phyloP scores from a whole-genome alignment of 2,329 filamentous ascomycete genomes.

The Chaetomiaceae sp. region DNA sequence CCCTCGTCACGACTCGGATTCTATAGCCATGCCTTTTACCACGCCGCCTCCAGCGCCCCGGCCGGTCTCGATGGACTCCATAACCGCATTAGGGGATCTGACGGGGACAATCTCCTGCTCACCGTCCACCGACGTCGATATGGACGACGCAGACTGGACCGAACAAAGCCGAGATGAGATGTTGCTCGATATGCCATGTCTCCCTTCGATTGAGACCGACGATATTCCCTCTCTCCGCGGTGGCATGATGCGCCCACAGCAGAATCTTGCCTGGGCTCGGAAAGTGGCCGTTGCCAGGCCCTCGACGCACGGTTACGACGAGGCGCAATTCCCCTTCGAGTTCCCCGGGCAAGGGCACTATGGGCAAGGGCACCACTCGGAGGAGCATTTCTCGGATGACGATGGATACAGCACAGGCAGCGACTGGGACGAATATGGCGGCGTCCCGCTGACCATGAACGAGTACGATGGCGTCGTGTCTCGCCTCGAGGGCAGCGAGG shows the following conservation, averaged over 20 bases:
- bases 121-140: background rate
- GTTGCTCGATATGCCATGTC: background rate
- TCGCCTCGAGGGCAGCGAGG: constrained; percentile 19
- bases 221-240: background rate
- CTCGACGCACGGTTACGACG: background rate
- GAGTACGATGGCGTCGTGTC: constrained; percentile 18
- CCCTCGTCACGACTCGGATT: background rate
- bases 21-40: background rate
- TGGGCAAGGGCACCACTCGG: no score
- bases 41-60: background rate
- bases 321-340: background rate
- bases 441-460: constrained; percentile 11
- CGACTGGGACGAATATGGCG: constrained; percentile 25
- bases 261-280: background rate
- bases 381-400: constrained; percentile 10
- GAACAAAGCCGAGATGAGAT: background rate
- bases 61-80: background rate
- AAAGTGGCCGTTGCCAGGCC: background rate
- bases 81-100: background rate
- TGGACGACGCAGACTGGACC: background rate
- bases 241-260: background rate
- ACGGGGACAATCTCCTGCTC: background rate
- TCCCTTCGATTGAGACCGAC: background rate
- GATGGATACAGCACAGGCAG: constrained; percentile 19
- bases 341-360: background rate